Conservation (phyloP, 768 basidiomycete genomes). For the Mycena albidolilacea region DNA sequence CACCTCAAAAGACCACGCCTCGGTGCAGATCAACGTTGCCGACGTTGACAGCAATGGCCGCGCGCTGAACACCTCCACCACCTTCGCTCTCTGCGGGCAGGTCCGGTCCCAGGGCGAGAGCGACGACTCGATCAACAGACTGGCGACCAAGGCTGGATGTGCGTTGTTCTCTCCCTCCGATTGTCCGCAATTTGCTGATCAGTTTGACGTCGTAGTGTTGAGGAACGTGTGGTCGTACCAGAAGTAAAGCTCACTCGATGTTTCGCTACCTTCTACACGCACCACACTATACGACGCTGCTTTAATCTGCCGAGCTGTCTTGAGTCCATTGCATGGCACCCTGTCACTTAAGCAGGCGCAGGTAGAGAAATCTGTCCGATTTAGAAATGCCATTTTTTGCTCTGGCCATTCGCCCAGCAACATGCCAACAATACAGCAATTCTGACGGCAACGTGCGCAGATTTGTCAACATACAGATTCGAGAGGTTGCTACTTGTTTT, state of each 20-base stretch:
- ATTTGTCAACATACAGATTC: too few species aligned
- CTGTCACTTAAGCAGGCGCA: neutral
- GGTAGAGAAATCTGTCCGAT: conserved; percentile 67
- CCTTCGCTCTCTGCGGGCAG: conserved; percentile 95
- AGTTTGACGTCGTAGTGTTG: conserved; percentile 73
- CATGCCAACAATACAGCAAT: too few species aligned
- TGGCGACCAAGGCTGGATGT: conserved; percentile 97
- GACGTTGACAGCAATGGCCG: conserved; percentile 94
- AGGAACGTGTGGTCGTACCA: conserved; percentile 96
- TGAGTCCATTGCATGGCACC: neutral
- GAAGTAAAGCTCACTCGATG: conserved; percentile 71
- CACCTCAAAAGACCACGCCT: conserved; percentile 99
- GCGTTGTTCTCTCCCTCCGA: conserved; percentile 55
- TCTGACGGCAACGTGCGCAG: neutral
- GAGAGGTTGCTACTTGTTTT: neutral
- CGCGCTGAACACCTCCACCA: conserved; percentile 84
- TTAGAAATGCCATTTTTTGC: neutral
- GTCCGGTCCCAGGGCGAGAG: conserved; percentile 96
- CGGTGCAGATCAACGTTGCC: conserved; percentile 94
- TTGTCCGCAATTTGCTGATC: neutral
- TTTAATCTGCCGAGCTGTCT: conserved; percentile 8
- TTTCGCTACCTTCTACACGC: conserved; percentile 27
- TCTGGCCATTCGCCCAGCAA: too few species aligned
- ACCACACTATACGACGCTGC: neutral
- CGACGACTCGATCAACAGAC: conserved; percentile 96